Evolutionary conservation across 305 asterid species (phyloP).

Genomic region (Solanum aculeatissimum): DNA sequence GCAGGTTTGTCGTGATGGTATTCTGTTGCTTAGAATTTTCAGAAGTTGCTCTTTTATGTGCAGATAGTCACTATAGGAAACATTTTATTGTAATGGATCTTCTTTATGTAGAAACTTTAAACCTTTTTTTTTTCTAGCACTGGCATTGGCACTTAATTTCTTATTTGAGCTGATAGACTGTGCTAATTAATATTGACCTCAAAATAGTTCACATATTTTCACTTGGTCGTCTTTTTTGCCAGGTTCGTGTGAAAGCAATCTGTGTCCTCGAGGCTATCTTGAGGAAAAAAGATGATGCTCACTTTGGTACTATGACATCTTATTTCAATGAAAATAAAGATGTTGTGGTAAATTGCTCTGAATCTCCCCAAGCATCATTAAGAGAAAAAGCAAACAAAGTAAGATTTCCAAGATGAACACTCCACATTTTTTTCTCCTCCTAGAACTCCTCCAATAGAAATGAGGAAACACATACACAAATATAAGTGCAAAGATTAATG

Average conservation of each 20-base stretch:
- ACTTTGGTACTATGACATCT: conserved; percentile 43
- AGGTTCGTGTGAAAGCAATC: conserved; percentile 90
- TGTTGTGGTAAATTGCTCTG: conserved; percentile 67
- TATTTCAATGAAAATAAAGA: conserved; percentile 65
- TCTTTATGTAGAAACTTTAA: not conserved
- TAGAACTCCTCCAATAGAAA: not conserved
- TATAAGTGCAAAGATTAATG: not conserved
- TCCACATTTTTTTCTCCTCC: not conserved
- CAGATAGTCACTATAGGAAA: not conserved
- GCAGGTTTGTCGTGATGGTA: conserved; percentile 55
- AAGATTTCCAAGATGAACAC: conserved; percentile 3
- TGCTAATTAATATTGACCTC: not conserved
- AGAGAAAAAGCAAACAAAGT: conserved; percentile 96
- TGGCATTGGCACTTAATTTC: not conserved
- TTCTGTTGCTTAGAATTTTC: not conserved
- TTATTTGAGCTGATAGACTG: not conserved
- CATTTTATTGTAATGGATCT: not conserved
- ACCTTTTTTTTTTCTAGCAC: not conserved
- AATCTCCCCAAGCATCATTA: conserved; percentile 95
- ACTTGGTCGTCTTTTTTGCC: conserved; percentile 12
- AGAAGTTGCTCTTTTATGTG: not conserved
- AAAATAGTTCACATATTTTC: not conserved
- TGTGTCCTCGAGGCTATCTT: conserved; percentile 87
- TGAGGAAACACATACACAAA: not conserved
- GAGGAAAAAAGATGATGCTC: conserved; percentile 66